These are phyloP conservation scores for Glaciozyma antarctica DNA, from an alignment of 768 basidiomycete genomes.

Conservation along the genomic window DNA sequence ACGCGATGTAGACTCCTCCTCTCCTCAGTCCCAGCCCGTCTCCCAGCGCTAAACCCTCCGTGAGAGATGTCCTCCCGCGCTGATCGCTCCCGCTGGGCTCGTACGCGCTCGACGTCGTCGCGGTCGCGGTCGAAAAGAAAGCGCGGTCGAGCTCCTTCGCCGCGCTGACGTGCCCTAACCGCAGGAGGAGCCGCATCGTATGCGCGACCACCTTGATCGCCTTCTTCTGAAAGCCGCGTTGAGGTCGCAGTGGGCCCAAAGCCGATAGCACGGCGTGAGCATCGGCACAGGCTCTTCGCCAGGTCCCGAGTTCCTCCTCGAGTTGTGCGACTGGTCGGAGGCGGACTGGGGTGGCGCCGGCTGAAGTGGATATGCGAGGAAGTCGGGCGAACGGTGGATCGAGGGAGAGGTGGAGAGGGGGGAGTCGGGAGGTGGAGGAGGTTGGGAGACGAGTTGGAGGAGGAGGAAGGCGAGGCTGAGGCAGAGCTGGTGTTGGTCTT, in stretches of 20 bases:
- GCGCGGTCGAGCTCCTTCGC: constrained; percentile 22
- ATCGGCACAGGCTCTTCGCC: background rate
- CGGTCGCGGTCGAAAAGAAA: constrained; percentile 10
- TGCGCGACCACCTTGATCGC: constrained; percentile 16
- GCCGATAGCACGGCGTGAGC: background rate
- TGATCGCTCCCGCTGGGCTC: background rate
- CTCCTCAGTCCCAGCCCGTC: constrained; percentile 10
- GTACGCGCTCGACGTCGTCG: background rate
- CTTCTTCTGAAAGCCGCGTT: background rate
- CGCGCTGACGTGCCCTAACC: background rate
- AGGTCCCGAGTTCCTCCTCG: background rate
- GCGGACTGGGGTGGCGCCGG: background rate
- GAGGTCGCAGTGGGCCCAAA: background rate
- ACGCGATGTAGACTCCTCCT: constrained; percentile 4
- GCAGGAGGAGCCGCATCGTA: constrained; percentile 22
- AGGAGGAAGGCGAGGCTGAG: too few species aligned
- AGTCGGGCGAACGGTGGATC: too few species aligned
- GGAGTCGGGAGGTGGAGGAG: too few species aligned
- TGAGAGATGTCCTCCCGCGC: background rate
- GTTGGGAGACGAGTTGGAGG: too few species aligned
- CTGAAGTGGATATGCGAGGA: too few species aligned
- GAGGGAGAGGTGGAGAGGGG: too few species aligned
- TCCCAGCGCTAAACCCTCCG: background rate
- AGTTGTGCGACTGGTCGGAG: background rate
- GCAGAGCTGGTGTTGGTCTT: too few species aligned